Conservation (phyloP, 805 yeast genomes). For the Candida peoriensis region DNA sequence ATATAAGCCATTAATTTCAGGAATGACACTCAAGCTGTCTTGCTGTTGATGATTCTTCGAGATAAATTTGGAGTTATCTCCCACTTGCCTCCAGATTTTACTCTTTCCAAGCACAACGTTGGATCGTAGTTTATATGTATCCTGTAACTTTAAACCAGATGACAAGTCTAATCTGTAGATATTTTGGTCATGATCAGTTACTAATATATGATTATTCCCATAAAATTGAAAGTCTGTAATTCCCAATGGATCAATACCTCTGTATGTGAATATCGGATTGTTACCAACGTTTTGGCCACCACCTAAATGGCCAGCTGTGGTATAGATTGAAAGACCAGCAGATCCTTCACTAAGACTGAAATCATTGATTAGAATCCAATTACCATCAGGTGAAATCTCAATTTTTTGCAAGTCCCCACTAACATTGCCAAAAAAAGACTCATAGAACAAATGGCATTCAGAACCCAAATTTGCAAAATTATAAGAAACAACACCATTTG, state of each 20-base stretch:
- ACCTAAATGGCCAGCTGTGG: constrained; percentile 11
- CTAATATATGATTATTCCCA: constrained; percentile 10
- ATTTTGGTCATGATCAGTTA: constrained; percentile 15
- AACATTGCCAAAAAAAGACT: too few species aligned
- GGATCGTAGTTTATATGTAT: neutral
- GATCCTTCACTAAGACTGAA: constrained; percentile 5
- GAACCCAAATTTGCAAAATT: too few species aligned
- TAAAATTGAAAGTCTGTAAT: constrained; percentile 5
- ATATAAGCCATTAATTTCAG: constrained; percentile 5
- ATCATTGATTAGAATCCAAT: constrained; percentile 12
- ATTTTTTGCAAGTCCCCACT: constrained; percentile 1
- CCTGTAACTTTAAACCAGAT: constrained; percentile 4
- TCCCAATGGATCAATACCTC: constrained; percentile 11
- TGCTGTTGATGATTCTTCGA: constrained; percentile 1
- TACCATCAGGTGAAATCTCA: constrained; percentile 6
- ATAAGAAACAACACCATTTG: too few species aligned
- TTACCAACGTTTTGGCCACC: constrained; percentile 1
- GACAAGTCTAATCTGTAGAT: constrained; percentile 6
- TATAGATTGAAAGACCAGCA: constrained; percentile 4
- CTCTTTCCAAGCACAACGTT: neutral
- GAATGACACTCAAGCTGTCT: constrained; percentile 1
- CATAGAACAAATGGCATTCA: too few species aligned
- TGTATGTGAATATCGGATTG: constrained; percentile 6
- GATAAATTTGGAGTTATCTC: constrained; percentile 5
- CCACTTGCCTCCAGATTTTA: constrained; percentile 10